These are phyloP conservation scores for Kazachstania sp. DNA, from an alignment of 1,139 yeast species.

Conservation along the genomic window DNA sequence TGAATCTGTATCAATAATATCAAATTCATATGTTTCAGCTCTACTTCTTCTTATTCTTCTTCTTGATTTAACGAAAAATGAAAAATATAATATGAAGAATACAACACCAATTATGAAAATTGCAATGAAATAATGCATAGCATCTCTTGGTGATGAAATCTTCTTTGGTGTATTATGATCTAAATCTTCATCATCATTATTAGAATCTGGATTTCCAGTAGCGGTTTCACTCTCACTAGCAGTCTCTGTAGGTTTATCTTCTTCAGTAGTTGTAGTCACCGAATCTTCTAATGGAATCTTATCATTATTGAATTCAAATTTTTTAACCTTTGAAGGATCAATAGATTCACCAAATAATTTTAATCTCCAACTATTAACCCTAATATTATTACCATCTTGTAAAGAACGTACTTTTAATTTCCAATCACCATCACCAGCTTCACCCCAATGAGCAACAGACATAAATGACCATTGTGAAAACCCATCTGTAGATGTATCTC, in stretches of 20 bases:
- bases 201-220: not conserved
- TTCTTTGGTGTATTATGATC: conserved; percentile 19
- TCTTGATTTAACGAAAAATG: conserved; percentile 38
- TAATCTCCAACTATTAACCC: conserved; percentile 63
- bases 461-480: conserved; percentile 83
- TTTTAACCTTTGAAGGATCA: conserved; percentile 52
- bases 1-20: conserved; percentile 54
- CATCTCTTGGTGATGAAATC: conserved; percentile 18
- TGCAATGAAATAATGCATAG: conserved; percentile 44
- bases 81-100: conserved; percentile 44
- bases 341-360: conserved; percentile 73
- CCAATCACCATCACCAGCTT: conserved; percentile 78
- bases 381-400: conserved; percentile 37
- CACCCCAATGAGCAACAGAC: conserved; percentile 99
- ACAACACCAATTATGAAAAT: conserved; percentile 54
- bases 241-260: not conserved
- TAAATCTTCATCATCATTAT: conserved; percentile 7
- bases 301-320: conserved; percentile 38
- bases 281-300: conserved; percentile 29
- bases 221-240: conserved; percentile 2
- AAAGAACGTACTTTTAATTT: conserved; percentile 50
- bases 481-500: conserved; percentile 53
- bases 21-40: conserved; percentile 70
- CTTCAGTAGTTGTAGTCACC: not conserved
- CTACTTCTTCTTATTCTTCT: conserved; percentile 51